phyloP scores from a whole-genome alignment of 352 stramenopile species.

The Phytophthora rubi region DNA sequence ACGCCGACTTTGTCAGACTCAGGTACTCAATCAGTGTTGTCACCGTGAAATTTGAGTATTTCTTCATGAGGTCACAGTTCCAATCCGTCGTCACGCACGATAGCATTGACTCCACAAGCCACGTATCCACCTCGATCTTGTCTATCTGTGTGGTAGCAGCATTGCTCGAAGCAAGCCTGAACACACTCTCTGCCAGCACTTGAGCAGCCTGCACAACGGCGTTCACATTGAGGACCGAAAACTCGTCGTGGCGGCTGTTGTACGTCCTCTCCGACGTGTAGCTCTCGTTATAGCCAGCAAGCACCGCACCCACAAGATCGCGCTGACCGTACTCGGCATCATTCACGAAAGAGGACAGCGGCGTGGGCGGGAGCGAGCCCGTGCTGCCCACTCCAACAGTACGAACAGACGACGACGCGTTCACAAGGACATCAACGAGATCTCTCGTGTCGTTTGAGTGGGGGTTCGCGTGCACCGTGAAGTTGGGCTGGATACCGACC shows the following conservation, averaged over 20 bases:
- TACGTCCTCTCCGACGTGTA: conserved; percentile 60
- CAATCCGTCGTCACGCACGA: conserved; percentile 69
- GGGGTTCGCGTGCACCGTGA: conserved; percentile 77
- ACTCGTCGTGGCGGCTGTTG: conserved; percentile 74
- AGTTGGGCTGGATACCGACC: conserved; percentile 69
- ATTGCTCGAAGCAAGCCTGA: conserved; percentile 62
- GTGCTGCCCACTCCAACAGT: conserved; percentile 46
- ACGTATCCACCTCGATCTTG: conserved; percentile 60
- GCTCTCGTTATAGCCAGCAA: conserved; percentile 69
- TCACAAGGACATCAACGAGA: conserved; percentile 60
- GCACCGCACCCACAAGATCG: conserved; percentile 65
- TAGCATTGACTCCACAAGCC: conserved; percentile 62
- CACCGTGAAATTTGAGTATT: conserved; percentile 68
- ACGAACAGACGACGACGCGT: conserved; percentile 48
- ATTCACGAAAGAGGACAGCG: conserved; percentile 80
- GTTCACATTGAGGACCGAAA: conserved; percentile 50
- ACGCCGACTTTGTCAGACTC: conserved; percentile 44
- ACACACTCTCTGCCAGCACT: conserved; percentile 77
- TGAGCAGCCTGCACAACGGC: conserved; percentile 70
- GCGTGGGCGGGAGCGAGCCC: conserved; percentile 61
- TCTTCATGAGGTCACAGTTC: conserved; percentile 73
- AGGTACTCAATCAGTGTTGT: conserved; percentile 77
- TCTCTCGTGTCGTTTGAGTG: conserved; percentile 46
- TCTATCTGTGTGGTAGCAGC: conserved; percentile 45
- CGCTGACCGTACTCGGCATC: conserved; percentile 65